A percentile compares a stretch with the other conserved stretches of the same genome.
Conservation (phyloP, 1,139 yeast species). For the Pichia terricola region DNA sequence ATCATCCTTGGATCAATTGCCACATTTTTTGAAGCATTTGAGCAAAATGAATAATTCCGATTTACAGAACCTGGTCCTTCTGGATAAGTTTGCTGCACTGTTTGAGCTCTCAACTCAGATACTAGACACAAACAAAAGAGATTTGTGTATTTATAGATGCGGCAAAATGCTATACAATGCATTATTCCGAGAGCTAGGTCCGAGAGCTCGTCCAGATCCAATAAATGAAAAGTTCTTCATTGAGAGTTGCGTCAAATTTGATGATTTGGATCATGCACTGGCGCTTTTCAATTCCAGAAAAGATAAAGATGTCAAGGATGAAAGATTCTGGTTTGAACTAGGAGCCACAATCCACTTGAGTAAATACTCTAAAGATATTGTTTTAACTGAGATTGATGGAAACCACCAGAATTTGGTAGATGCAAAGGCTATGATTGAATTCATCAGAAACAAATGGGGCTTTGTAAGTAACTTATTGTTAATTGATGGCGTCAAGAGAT, state of each 20-base stretch:
- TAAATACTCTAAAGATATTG: constrained; percentile 1
- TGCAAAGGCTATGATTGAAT: constrained; percentile 18
- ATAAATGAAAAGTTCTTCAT: constrained; percentile 26
- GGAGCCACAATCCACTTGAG: constrained; percentile 21
- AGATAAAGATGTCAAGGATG: constrained; percentile 22
- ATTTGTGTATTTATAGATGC: constrained; percentile 20
- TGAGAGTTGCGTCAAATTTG: constrained; percentile 19
- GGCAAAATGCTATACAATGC: constrained; percentile 23
- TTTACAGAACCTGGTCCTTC: constrained; percentile 13
- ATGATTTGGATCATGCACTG: constrained; percentile 16
- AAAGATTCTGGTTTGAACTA: constrained; percentile 26
- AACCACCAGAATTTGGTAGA: constrained; percentile 6
- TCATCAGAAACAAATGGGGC: constrained; percentile 14
- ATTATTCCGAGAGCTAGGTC: constrained; percentile 9
- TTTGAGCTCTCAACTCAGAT: constrained; percentile 23
- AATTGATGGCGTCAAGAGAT: constrained; percentile 15
- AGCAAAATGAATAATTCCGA: constrained; percentile 14
- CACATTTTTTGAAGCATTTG: constrained; percentile 17
- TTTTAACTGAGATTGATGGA: neutral
- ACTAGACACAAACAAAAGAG: constrained; percentile 17
- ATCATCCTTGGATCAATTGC: constrained; percentile 18
- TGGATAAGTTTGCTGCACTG: constrained; percentile 16
- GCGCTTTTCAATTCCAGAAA: constrained; percentile 20
- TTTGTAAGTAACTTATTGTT: constrained; percentile 19
- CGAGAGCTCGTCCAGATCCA: constrained; percentile 25